Base-by-base conservation (phyloP, 305 asterid genomes). In the Coffea humblotiana region DNA sequence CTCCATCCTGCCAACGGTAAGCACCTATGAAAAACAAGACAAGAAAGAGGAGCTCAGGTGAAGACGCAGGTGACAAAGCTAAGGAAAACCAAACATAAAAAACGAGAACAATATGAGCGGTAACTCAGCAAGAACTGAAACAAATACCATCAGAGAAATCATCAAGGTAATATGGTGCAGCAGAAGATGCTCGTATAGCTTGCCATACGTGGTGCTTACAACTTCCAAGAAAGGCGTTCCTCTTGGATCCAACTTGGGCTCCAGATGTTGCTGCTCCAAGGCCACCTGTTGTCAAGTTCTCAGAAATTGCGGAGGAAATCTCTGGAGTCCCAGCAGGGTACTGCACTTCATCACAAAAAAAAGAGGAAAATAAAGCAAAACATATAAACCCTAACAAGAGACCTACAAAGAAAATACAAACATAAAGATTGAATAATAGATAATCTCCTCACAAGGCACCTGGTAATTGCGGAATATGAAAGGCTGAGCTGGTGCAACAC, bases 1-100 rank as follows among this genome's bases (percentile, higher is more conserved):
- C 99, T 84, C 99, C 99, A 90, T 96, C 99, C 91, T 94, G 99
- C 98, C 98, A 96, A 84, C 98, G 98, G 85, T 86, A 78, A 81
- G 82, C 83, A 79, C 96, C 99, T 96, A 88, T 27, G 60, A 72
- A 40, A 77, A 75, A 78, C 60, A 82, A 71, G 52, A 21, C 19
- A 64, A 61, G 66, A 47, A 76, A 27, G 54, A 64, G 29, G 52
- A 58, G 25, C 19, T 63, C 56, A 60, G 40, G 61, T 16, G 35
- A 77, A 73, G 48, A 64, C 48, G 43, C 56, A 60, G 40, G 61
- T 16, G 35, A 77, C 69, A 37, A 52, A 47, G 71, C 63, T 56
- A 29, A 19, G 60, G 76, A 43, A 47, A 25, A 78, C 56, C 72
- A 19, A 66, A 67, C 48, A 23, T 37, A 29, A 49, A 63, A 80